Percentiles rank a stretch among this genome's conserved stretches.
These are phyloP conservation scores for Pilatotrama ljubarskyi DNA, from an alignment of 768 basidiomycete species.

Conservation along the genomic window DNA sequence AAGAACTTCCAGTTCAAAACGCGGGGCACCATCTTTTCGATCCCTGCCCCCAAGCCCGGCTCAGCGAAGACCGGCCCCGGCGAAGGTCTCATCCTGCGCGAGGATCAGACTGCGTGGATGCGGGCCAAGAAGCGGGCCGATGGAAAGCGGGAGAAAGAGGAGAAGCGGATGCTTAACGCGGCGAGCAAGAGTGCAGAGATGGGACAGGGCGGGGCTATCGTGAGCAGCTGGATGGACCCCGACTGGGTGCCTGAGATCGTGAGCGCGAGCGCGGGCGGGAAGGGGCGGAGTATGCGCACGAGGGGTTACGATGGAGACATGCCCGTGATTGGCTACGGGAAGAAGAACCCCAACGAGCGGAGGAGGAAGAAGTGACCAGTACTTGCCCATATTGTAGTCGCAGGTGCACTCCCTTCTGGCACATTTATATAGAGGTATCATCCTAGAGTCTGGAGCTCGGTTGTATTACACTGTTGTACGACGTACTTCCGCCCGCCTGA, in stretches of 20 bases:
- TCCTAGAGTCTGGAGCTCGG: constrained; percentile 20
- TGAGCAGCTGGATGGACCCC: constrained; percentile 92
- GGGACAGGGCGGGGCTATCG: constrained; percentile 49
- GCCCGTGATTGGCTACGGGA: constrained; percentile 85
- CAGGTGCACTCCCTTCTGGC: background rate
- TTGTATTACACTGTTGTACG: constrained; percentile 28
- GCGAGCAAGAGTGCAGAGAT: constrained; percentile 44
- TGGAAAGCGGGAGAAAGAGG: constrained; percentile 73
- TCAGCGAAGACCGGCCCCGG: constrained; percentile 82
- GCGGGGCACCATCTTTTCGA: constrained; percentile 90
- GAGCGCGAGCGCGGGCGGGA: constrained; percentile 63
- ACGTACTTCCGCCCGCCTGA: constrained; percentile 17
- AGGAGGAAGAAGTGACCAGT: constrained; percentile 49
- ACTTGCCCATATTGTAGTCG: background rate
- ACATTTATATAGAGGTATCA: constrained; percentile 17
- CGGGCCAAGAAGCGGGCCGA: constrained; percentile 79
- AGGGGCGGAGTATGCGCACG: constrained; percentile 57
- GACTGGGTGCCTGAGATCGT: constrained; percentile 90
- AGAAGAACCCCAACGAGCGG: constrained; percentile 87
- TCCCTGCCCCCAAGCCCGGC: constrained; percentile 88
- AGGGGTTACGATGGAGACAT: constrained; percentile 62
- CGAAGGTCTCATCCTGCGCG: constrained; percentile 83
- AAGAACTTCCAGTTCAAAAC: constrained; percentile 92
- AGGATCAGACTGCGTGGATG: constrained; percentile 89
- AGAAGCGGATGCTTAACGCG: constrained; percentile 69